Evolutionary conservation across 305 asterid genomes (phyloP).

Genomic region (Solanum aculeatissimum): DNA sequence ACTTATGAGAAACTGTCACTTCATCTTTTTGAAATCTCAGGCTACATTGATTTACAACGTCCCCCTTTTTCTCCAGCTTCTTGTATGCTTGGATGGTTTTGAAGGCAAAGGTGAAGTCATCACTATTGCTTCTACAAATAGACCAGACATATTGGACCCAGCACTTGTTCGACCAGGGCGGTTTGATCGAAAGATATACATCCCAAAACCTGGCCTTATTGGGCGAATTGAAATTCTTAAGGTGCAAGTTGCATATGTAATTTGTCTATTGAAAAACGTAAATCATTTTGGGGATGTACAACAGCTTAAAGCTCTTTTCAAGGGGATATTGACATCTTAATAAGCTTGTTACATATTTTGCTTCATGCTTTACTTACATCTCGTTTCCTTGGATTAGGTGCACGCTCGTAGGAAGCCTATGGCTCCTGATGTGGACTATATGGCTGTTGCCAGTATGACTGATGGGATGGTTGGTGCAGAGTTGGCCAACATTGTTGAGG

Average conservation of each 20-base stretch:
- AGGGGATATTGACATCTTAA: background rate
- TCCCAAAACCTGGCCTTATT: conserved; percentile 89
- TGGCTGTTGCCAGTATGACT: conserved; percentile 82
- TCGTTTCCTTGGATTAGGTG: conserved; percentile 38
- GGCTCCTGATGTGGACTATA: conserved; percentile 87
- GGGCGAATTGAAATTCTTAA: conserved; percentile 86
- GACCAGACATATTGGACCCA: conserved; percentile 96
- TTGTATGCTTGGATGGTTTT: conserved; percentile 91
- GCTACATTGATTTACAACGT: conserved; percentile 11
- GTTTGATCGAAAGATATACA: conserved; percentile 79
- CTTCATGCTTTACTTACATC: background rate
- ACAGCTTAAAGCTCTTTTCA: background rate
- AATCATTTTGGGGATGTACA: background rate
- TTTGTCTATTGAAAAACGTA: background rate
- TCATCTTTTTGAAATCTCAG: conserved; percentile 6
- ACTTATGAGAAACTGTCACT: conserved; percentile 1
- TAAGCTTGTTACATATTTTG: background rate
- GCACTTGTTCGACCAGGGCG: conserved; percentile 98
- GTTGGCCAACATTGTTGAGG: conserved; percentile 91
- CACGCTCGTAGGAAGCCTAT: conserved; percentile 94
- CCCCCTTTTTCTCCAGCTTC: conserved; percentile 62
- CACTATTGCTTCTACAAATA: conserved; percentile 96
- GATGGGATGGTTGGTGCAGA: conserved; percentile 99
- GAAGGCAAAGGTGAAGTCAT: conserved; percentile 98
- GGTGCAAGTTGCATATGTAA: conserved; percentile 30